Evolutionary conservation across 1,284 basidiomycete genomes (phyloP).

Genomic region (Paramarasmius palmivorus): DNA sequence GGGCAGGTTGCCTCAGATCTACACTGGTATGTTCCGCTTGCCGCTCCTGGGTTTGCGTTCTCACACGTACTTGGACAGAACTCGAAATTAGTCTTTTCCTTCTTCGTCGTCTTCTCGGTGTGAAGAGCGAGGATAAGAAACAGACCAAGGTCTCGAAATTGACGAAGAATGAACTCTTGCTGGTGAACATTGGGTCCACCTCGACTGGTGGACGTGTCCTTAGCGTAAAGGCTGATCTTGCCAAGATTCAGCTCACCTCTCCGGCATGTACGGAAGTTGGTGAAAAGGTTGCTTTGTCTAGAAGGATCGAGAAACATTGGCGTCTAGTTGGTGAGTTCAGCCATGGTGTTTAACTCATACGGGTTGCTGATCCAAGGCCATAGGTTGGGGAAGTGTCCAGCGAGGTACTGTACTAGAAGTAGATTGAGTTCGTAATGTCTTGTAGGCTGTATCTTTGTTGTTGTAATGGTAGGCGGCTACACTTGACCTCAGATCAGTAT

Average conservation of each 20-base stretch:
- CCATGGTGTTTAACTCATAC: not conserved
- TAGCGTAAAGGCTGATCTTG: conserved; percentile 89
- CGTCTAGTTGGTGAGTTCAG: conserved; percentile 71
- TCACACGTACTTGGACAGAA: conserved; percentile 42
- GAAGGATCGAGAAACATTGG: conserved; percentile 98
- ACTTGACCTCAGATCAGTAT: too few species aligned
- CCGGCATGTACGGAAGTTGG: conserved; percentile 94
- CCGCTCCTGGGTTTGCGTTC: not conserved
- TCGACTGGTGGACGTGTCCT: conserved; percentile 93
- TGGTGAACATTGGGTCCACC: conserved; percentile 94
- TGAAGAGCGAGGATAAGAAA: conserved; percentile 98
- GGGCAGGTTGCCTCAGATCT: conserved; percentile 92
- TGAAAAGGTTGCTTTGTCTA: conserved; percentile 92
- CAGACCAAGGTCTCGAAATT: conserved; percentile 96
- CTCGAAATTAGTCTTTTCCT: conserved; percentile 93
- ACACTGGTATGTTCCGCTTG: conserved; percentile 76
- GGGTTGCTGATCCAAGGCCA: conserved; percentile 6
- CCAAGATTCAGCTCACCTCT: conserved; percentile 89
- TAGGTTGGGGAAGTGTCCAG: conserved; percentile 56
- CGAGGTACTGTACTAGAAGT: conserved; percentile 52
- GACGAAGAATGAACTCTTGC: conserved; percentile 89
- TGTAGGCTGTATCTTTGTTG: not conserved
- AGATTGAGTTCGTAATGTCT: conserved; percentile 31
- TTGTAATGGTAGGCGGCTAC: too few species aligned
- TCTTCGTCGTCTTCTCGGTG: conserved; percentile 93